A percentile compares a stretch with the other conserved stretches of the same genome.
These are phyloP conservation scores for Colletotrichum scovillei DNA, from an alignment of 2,329 filamentous ascomycete genomes.

Conservation along the genomic window DNA sequence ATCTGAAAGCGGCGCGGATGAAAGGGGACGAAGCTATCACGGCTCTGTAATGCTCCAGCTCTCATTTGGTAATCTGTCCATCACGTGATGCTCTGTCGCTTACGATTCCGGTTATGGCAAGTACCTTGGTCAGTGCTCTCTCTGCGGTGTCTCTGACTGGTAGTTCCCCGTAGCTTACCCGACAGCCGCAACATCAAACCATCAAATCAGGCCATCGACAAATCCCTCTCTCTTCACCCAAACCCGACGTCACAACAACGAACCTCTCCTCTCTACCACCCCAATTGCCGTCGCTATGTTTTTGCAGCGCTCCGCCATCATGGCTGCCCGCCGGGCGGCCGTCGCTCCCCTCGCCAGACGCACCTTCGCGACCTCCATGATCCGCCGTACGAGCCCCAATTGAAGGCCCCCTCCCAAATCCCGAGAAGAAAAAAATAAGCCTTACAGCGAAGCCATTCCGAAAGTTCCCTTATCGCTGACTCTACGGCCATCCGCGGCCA, in stretches of 20 bases:
- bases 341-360: conserved; percentile 65
- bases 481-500: conserved; percentile 11
- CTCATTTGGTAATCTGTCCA: conserved; percentile 12
- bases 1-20: background rate
- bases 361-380: conserved; percentile 69
- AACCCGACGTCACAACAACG: conserved; percentile 35
- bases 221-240: conserved; percentile 55
- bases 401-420: conserved; percentile 32
- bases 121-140: conserved; percentile 37
- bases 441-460: conserved; percentile 18
- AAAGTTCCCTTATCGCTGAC: conserved; percentile 27
- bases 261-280: conserved; percentile 33
- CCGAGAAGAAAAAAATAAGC: conserved; percentile 22
- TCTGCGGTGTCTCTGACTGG: conserved; percentile 8
- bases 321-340: conserved; percentile 70
- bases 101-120: conserved; percentile 38
- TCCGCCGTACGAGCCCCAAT: conserved; percentile 64
- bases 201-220: conserved; percentile 60
- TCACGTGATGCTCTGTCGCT: conserved; percentile 34
- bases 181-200: conserved; percentile 42
- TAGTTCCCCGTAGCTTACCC: conserved; percentile 31
- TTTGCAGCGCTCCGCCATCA: conserved; percentile 71
- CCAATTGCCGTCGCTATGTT: conserved; percentile 63
- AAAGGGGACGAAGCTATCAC: background rate
- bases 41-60: conserved; percentile 23